Conservation (phyloP, 345 rosid species). For the Lumnitzera racemosa region DNA sequence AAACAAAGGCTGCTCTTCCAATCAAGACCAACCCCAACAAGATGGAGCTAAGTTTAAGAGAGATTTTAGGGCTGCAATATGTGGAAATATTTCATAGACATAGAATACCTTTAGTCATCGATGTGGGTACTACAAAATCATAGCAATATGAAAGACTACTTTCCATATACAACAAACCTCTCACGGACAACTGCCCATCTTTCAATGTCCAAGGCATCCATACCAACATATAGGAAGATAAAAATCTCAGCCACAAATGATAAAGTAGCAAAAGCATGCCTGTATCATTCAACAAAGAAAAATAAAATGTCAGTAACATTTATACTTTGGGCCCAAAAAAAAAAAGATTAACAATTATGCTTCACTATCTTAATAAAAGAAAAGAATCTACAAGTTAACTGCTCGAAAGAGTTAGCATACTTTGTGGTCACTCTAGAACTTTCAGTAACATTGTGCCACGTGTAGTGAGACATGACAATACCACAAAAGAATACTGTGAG, state of each 20-base stretch:
- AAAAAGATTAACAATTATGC: background rate
- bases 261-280: conserved; percentile 88
- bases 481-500: conserved; percentile 97
- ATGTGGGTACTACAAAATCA: background rate
- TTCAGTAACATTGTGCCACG: conserved; percentile 94
- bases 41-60: conserved; percentile 66
- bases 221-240: conserved; percentile 95
- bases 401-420: conserved; percentile 28
- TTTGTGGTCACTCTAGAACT: conserved; percentile 89
- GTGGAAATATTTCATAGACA: conserved; percentile 1
- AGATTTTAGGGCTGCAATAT: conserved; percentile 61
- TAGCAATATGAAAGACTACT: background rate
- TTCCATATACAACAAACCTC: conserved; percentile 38
- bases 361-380: background rate
- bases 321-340: background rate
- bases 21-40: conserved; percentile 68
- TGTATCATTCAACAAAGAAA: conserved; percentile 17
- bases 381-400: background rate
- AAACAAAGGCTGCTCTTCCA: conserved; percentile 89
- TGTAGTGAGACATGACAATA: conserved; percentile 93
- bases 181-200: conserved; percentile 75
- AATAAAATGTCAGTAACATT: conserved; percentile 6
- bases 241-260: conserved; percentile 92
- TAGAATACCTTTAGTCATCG: too few species aligned
- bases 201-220: conserved; percentile 96